Conservation (phyloP, 495 filamentous ascomycete genomes). For the Elasticomyces elasticus region DNA sequence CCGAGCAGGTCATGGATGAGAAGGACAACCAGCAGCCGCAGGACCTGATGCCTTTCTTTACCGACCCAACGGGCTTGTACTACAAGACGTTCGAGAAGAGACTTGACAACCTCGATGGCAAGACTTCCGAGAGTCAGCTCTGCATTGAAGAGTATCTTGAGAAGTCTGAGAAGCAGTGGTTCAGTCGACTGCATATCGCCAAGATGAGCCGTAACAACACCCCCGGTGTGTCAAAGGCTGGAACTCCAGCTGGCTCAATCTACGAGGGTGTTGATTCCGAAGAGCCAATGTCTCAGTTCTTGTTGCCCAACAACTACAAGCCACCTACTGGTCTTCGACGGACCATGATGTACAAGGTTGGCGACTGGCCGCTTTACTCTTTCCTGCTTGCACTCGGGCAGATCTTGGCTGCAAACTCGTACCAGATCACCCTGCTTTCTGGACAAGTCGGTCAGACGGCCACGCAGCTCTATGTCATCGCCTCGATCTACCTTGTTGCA, state of each 20-base stretch:
- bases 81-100: constrained; percentile 48
- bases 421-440: constrained; percentile 57
- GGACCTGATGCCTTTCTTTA: constrained; percentile 58
- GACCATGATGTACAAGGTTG: constrained; percentile 32
- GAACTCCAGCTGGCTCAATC: constrained; percentile 15
- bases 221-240: background rate
- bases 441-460: constrained; percentile 52
- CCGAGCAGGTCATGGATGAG: constrained; percentile 15
- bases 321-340: constrained; percentile 54
- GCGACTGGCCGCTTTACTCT: constrained; percentile 61
- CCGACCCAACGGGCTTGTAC: constrained; percentile 51
- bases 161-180: constrained; percentile 58
- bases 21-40: constrained; percentile 46
- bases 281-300: constrained; percentile 41
- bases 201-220: constrained; percentile 30
- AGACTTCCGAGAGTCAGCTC: constrained; percentile 44
- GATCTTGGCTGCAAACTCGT: constrained; percentile 57
- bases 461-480: constrained; percentile 53
- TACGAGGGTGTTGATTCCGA: constrained; percentile 11
- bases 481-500: constrained; percentile 49
- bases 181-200: constrained; percentile 45
- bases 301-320: constrained; percentile 53
- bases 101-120: constrained; percentile 42
- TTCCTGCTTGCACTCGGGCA: constrained; percentile 59
- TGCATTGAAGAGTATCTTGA: constrained; percentile 55